Evolutionary conservation across 305 asterid species (phyloP), one percentile per base, ranked within the genome.

Genomic region (Rubia peregrina): DNA sequence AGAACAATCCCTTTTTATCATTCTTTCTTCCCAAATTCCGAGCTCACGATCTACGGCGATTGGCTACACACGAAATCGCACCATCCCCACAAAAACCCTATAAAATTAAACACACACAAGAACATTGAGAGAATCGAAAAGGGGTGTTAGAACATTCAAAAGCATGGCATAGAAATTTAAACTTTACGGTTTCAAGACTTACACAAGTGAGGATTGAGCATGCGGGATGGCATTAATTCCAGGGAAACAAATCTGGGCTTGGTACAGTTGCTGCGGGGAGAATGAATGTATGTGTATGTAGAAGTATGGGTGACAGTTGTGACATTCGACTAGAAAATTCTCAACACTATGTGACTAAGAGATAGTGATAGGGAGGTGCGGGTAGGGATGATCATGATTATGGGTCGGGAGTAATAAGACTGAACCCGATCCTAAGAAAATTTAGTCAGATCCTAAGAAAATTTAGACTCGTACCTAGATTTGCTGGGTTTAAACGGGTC

Each of bases 21-120:
- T 12, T 61, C 60, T 17, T 53, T 56, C 75, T 72, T 73, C 53
- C 78, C 73, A 41, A 62, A 57, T 63, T 36, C 71, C 70, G 77
- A 77, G 77, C 78, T 77, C 78, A 78, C 71, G 76, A 82, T 78
- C 81, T 77, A 74, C 51, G 72, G 46, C 69, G 46, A 73, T 41
- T 71, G 44, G 42, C 61, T 30, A 73, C 75, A 71, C 51, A 77
- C 72, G 53, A 46, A 46, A 11, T 46, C 53, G 68, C 64, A 75
- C 64, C 74, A 74, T 43, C 61, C 72, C 72, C 75, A 70, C 30
- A 75, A 65, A 71, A 57, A 79, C 74, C 91, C 88, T 83, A 85
- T 56, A 73, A 84, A 75, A 68, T 43, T 48, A 68, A 44, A 70
- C 17, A 38, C 3, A 51, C 0, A 49, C 33, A 30, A 49, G 69